Conservation (phyloP, 257 asterid genomes). For the Mentha longifolia region DNA sequence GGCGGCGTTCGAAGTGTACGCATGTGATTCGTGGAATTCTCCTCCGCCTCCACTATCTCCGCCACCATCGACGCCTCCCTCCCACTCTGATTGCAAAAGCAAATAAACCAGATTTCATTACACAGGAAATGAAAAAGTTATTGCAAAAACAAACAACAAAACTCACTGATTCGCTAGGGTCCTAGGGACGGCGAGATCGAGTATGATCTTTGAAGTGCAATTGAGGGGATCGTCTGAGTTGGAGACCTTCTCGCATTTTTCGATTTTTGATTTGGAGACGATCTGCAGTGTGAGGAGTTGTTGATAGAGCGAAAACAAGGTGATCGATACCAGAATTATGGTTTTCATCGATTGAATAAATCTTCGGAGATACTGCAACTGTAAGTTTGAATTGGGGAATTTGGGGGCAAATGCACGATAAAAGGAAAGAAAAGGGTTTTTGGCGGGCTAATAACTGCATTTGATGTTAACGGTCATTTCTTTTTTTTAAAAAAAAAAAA, state of each 20-base stretch:
- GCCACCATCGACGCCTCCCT: conserved; percentile 95
- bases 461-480: not conserved
- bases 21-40: conserved; percentile 75
- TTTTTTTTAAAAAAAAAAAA: too few relatives aligned
- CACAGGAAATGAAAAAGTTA: not conserved
- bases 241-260: conserved; percentile 75
- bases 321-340: conserved; percentile 29
- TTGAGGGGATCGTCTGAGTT: conserved; percentile 58
- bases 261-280: conserved; percentile 80
- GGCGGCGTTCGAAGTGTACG: conserved; percentile 84
- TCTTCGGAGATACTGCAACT: not conserved
- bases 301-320: conserved; percentile 31
- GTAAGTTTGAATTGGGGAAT: not conserved
- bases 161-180: conserved; percentile 76
- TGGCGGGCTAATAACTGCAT: conserved; percentile 19
- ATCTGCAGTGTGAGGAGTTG: conserved; percentile 49
- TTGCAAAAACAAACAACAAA: conserved; percentile 29
- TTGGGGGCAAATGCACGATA: not conserved
- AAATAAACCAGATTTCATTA: not conserved
- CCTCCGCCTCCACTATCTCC: conserved; percentile 95
- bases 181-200: conserved; percentile 91
- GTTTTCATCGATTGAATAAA: conserved; percentile 41
- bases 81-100: conserved; percentile 62
- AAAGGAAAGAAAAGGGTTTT: not conserved
- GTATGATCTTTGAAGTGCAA: conserved; percentile 74